A percentile compares a stretch with the other conserved stretches of the same genome.
Conservation (phyloP, 768 basidiomycete species). For the Boletus tylopilopsis region DNA sequence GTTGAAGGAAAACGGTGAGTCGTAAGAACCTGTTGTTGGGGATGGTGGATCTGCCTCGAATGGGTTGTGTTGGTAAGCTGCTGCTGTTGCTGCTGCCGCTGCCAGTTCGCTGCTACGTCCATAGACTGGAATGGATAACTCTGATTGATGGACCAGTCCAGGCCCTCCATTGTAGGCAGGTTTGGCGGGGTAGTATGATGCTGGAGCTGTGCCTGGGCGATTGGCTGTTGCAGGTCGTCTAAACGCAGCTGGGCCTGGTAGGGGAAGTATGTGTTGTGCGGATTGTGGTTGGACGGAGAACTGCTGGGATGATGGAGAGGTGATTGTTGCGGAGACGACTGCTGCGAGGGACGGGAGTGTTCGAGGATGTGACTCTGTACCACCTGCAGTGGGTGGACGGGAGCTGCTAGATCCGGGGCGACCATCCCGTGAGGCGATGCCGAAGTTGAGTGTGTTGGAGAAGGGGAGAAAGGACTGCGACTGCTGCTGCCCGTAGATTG, state of each 20-base stretch:
- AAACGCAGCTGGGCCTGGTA: slow-evolving; percentile 51
- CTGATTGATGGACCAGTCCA: slow-evolving; percentile 51
- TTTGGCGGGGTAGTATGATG: slow-evolving; percentile 52
- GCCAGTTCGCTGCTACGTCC: slow-evolving; percentile 40
- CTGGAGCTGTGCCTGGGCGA: slow-evolving; percentile 71
- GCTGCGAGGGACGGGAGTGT: slow-evolving; percentile 72
- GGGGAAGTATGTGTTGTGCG: slow-evolving; percentile 50
- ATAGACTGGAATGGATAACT: slow-evolving; percentile 38
- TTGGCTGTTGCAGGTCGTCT: slow-evolving; percentile 56
- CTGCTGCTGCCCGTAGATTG: slow-evolving; percentile 39
- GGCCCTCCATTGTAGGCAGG: slow-evolving; percentile 46
- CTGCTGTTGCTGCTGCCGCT: slow-evolving; percentile 29
- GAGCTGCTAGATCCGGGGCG: slow-evolving; percentile 46
- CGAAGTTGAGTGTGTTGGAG: slow-evolving; percentile 45
- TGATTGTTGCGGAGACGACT: slow-evolving; percentile 72
- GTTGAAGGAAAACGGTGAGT: slow-evolving; percentile 80
- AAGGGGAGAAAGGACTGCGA: slow-evolving; percentile 71
- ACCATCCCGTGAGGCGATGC: slow-evolving; percentile 39
- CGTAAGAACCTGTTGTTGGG: slow-evolving; percentile 36
- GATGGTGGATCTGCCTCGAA: slow-evolving; percentile 32
- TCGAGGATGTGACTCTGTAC: slow-evolving; percentile 40
- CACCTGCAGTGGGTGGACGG: slow-evolving; percentile 53
- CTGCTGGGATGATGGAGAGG: slow-evolving; percentile 40
- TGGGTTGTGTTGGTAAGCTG: slow-evolving; percentile 28
- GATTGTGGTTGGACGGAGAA: slow-evolving; percentile 41